A percentile compares a stretch with the other conserved stretches of the same genome.
Conservation (phyloP, 106 monocot genomes). For the Phalaenopsis aphrodite region DNA sequence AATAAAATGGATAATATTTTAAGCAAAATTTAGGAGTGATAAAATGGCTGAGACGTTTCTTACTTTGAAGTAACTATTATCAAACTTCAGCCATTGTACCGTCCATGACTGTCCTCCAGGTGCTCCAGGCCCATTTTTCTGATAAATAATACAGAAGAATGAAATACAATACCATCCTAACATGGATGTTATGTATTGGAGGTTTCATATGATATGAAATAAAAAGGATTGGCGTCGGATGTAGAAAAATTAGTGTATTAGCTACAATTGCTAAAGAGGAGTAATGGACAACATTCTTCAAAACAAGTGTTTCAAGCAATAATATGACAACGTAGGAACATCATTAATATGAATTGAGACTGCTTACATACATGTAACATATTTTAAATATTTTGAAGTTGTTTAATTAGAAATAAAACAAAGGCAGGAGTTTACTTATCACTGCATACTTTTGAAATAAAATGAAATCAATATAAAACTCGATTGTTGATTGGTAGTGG, state of each 20-base stretch:
- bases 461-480: too few species aligned
- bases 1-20: background rate
- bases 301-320: background rate
- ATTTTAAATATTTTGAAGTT: too few species aligned
- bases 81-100: conserved; percentile 92
- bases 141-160: conserved; percentile 4
- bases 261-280: background rate
- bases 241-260: background rate
- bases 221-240: background rate
- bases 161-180: background rate
- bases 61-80: conserved; percentile 97
- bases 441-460: too few species aligned
- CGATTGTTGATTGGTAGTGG: too few species aligned
- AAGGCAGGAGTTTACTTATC: too few species aligned
- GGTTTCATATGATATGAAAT: background rate
- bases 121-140: conserved; percentile 97
- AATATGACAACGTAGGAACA: background rate
- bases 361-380: too few species aligned
- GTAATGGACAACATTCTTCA: background rate
- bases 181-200: background rate
- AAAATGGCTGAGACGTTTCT: background rate
- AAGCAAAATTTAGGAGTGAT: background rate
- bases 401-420: too few species aligned
- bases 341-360: too few species aligned
- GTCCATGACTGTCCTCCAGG: conserved; percentile 99